Evolutionary conservation across 257 asterid genomes (phyloP).

Genomic region (Linaria vulgaris): DNA sequence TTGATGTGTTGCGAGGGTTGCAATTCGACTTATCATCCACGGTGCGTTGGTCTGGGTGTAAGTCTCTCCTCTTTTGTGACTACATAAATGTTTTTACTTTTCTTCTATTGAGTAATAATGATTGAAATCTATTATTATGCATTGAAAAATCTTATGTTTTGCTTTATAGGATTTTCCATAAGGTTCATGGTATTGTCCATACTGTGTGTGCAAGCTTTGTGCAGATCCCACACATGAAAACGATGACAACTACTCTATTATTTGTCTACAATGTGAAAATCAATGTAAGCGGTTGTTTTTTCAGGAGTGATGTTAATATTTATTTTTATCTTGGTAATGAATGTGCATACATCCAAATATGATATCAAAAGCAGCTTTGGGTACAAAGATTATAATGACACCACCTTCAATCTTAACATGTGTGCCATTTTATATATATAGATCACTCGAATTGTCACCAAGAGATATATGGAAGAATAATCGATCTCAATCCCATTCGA

Average conservation of each 20-base stretch:
- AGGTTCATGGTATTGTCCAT: constrained; percentile 31
- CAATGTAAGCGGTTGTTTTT: constrained; percentile 32
- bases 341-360: background rate
- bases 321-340: background rate
- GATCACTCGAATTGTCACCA: constrained; percentile 63
- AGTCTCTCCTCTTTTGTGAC: background rate
- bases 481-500: constrained; percentile 46
- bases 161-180: constrained; percentile 23
- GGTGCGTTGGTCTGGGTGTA: constrained; percentile 40
- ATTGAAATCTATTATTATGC: no score
- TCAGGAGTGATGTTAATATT: background rate
- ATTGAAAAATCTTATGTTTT: background rate
- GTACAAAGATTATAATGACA: background rate
- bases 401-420: background rate
- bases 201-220: constrained; percentile 34
- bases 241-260: constrained; percentile 14
- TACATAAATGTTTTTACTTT: no score
- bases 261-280: constrained; percentile 55
- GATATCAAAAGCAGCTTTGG: background rate
- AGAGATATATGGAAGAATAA: constrained; percentile 15
- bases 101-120: no score
- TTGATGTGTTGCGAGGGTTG: constrained; percentile 57
- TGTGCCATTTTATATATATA: constrained; percentile 18
- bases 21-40: constrained; percentile 54
- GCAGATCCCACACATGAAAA: background rate